phyloP scores from a whole-genome alignment of 2,329 filamentous ascomycete species.

The Pyrenophora tritici-repentis region DNA sequence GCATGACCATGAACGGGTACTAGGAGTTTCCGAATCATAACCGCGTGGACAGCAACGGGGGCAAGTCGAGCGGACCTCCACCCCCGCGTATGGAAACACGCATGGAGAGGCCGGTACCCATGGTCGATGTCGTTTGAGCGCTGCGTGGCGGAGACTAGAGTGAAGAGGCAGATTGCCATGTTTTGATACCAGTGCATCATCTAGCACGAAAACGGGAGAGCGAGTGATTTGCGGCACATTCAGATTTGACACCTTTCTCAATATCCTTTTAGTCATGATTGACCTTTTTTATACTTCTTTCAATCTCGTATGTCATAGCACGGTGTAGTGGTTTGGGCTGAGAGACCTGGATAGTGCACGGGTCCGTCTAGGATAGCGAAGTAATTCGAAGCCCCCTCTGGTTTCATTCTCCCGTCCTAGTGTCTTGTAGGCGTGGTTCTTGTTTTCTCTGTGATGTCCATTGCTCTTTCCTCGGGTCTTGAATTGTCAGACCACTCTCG shows the following conservation, averaged over 20 bases:
- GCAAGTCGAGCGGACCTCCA: constrained; percentile 27
- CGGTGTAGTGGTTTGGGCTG: constrained; percentile 28
- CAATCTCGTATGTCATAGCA: constrained; percentile 40
- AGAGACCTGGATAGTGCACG: constrained; percentile 23
- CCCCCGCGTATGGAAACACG: constrained; percentile 32
- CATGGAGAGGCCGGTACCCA: constrained; percentile 29
- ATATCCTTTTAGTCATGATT: constrained; percentile 45
- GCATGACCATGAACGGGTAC: constrained; percentile 99
- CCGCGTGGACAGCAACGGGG: constrained; percentile 39
- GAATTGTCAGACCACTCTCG: background rate
- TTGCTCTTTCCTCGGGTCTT: background rate
- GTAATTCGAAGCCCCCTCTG: constrained; percentile 30
- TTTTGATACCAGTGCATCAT: constrained; percentile 49
- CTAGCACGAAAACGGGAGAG: constrained; percentile 34
- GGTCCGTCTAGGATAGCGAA: constrained; percentile 32
- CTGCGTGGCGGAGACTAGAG: background rate
- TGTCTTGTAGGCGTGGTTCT: background rate
- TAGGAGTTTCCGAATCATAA: constrained; percentile 56
- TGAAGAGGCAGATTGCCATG: constrained; percentile 23
- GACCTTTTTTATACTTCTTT: constrained; percentile 32
- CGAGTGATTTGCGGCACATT: constrained; percentile 27
- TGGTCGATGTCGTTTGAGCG: constrained; percentile 33
- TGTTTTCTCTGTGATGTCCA: background rate
- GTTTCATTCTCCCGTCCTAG: constrained; percentile 10
- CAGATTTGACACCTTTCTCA: constrained; percentile 36